Evolutionary conservation across 2,329 filamentous ascomycete species (phyloP), one percentile per base, ranked within the genome.

Genomic region (Lachnellula arida): DNA sequence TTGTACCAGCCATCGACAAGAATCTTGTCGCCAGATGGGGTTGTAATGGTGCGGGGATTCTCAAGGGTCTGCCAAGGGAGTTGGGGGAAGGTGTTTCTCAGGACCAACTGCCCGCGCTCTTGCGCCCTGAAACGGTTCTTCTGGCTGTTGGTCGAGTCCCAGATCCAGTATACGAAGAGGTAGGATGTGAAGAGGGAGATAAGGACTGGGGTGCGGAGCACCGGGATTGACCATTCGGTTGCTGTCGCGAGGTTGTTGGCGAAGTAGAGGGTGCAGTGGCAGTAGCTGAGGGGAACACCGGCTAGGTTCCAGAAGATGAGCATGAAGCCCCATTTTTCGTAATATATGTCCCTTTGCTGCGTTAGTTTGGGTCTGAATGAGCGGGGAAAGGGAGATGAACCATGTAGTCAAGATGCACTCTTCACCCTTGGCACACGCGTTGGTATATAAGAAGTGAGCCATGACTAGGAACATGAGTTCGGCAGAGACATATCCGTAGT

Each of bases 291-390:
- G 14, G 91, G 91, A 23, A 96, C 91, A 63, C 91, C 91, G 46
- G 91, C 91, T 70, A 96, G 78, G 75, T 96, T 96, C 91, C 91
- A 96, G 82, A 96, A 96, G 73, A 95, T 95, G 64, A 96, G 82
- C 91, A 96, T 96, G 78, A 96, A 96, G 52, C 91, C 91, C 84
- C 89, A 92, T 76, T 96, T 96, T 79, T 96, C 91, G 67, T 91
- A 93, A 78, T 95, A 96, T 87, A 96, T 96, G 68, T 96, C 91
- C 87, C 81, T 84, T 51, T n/a, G 32, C 44, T 28, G 12, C 14
- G 22, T 57, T 58, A 53, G 19, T 1, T 25, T 44, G 42, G n/a
- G 35, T 43, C 25, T 4, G 7, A 43, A n/a, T 22, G 28, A 54
- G 52, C 42, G 46, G 48, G 19, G 49, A 46, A 46, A 14, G 32